Base-by-base conservation (phyloP, 1,284 basidiomycete genomes). In the Austroboletus rostrupii region DNA sequence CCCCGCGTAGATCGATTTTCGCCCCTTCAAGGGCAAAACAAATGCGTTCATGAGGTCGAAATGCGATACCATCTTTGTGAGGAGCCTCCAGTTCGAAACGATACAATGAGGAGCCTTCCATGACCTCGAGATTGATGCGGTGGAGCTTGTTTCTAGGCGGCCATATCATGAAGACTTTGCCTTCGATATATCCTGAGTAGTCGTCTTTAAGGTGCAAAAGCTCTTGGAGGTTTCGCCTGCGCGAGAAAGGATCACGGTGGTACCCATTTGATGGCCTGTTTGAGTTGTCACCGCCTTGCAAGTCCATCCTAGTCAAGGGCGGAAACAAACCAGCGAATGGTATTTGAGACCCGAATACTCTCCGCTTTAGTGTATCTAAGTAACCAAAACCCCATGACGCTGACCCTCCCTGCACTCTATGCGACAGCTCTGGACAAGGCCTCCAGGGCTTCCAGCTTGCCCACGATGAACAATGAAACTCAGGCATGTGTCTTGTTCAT, bases 381-480 rank as follows among this genome's bases (percentile, higher is more conserved):
- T 26, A 26, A 17, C 23, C 16, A 35, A 37, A 42, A 14, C 28
- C 45, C 40, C 47, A 72, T 73, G 68, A 23, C 67, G 12, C 62
- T 77, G 61, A 70, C 68, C 20, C 64, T 78, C 3, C 59, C 71
- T 38, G 60, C 61, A n/a, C 55, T 80, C 3, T 82, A 79, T 58
- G 56, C 65, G 23, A 69, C 70, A 26, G 75, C 73, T 19, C 64
- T 83, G 41, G 58, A 59, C 28, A 64, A 69, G 21, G 73, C 74
- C 2, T 70, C 74, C 21, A 75, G 72, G 48, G 76, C 78, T 4
- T 64, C 61, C 19, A 65, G 69, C 50, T 58, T 80, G 9, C 70
- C 79, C 14, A 78, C 77, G 5, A 69, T 75, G 35, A 61, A 76
- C 45, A 73, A 77, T 55, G 69, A 70, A 35, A 78, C 80, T 8